Evolutionary conservation across 306 rosid genomes (phyloP), one percentile per base, ranked within the genome.

Genomic region (Coriaria nepalensis): DNA sequence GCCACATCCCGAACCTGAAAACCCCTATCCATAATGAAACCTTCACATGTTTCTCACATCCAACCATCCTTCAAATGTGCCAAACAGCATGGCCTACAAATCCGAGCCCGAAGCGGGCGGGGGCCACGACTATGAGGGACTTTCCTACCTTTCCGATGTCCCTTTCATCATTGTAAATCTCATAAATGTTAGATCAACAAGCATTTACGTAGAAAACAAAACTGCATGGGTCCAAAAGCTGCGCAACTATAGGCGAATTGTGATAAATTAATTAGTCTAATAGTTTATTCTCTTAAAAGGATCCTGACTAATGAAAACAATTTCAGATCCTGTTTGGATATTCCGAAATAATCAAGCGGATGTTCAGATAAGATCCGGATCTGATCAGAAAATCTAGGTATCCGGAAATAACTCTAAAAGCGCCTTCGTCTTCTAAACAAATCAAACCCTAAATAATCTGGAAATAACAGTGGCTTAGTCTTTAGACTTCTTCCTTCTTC

Each of bases 221-320:
- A 78, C 55, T 0, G 93, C 87, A 0, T 85, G 95, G 93, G 63
- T 81, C 48, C 77, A 81, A 38, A 47, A 82, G n/a, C 0, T 85
- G 95, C 0, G 81, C 83, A 6, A 81, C 82, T 0, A 12, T 73
- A 4, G 93, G 95, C 5, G 81, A 86, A 29, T 62, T 81, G 2
- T 81, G 78, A 10, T 76, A 76, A 40, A 50, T 57, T 53, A 78
- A n/a, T n/a, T n/a, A n/a, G n/a, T n/a, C n/a, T n/a, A n/a, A n/a
- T n/a, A n/a, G n/a, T n/a, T n/a, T n/a, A n/a, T n/a, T 86, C 40
- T 59, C 79, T 0, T 14, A 65, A 40, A 76, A 72, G 36, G 0
- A 63, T 54, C 5, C 71, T 68, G 38, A 83, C 80, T 33, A 81
- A 78, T 60, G 87, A 85, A 7, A 93, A 82, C 4, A 83, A 86